Evolutionary conservation across 2,329 filamentous ascomycete species (phyloP).

Genomic region (Huntiella bhutanensis): DNA sequence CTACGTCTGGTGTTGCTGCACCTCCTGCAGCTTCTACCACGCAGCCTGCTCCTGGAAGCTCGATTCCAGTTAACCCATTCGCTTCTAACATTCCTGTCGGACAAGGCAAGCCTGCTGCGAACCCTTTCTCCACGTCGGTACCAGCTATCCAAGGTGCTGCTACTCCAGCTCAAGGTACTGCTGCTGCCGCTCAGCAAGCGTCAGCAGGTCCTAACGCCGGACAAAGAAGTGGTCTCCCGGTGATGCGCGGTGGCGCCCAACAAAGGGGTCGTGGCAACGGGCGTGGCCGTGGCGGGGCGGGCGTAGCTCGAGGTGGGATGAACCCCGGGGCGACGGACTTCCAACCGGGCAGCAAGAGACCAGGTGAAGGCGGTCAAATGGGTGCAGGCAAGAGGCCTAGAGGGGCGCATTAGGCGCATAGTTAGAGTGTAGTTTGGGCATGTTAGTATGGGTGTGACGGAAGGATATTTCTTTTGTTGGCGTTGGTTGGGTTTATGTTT

Average conservation of each 20-base stretch:
- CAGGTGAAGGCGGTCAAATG: slow-evolving; percentile 29
- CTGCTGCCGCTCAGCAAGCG: neutral
- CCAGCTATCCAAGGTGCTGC: neutral
- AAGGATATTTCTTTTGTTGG: slow-evolving; percentile 1
- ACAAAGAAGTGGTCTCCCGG: slow-evolving; percentile 19
- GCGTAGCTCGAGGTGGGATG: slow-evolving; percentile 23
- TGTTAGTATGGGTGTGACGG: neutral
- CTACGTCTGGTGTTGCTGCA: neutral
- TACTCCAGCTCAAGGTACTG: neutral
- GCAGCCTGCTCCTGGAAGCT: neutral
- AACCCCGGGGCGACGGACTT: slow-evolving; percentile 36
- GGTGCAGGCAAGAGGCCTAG: slow-evolving; percentile 25
- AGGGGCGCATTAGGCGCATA: slow-evolving; percentile 14
- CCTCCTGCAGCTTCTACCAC: neutral
- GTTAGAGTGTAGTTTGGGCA: neutral
- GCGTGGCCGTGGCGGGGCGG: slow-evolving; percentile 22
- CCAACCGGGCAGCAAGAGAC: slow-evolving; percentile 37
- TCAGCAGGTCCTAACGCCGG: slow-evolving; percentile 5
- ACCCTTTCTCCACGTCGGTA: slow-evolving; percentile 2
- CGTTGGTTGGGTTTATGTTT: neutral
- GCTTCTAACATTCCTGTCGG: slow-evolving; percentile 1
- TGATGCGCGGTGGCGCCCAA: slow-evolving; percentile 22
- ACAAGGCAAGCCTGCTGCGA: neutral
- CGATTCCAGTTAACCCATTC: neutral
- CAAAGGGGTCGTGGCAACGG: slow-evolving; percentile 16